Percentiles rank a stretch among this genome's conserved stretches.
phyloP scores from a whole-genome alignment of 495 filamentous ascomycete species.

The Penicillium manginii region DNA sequence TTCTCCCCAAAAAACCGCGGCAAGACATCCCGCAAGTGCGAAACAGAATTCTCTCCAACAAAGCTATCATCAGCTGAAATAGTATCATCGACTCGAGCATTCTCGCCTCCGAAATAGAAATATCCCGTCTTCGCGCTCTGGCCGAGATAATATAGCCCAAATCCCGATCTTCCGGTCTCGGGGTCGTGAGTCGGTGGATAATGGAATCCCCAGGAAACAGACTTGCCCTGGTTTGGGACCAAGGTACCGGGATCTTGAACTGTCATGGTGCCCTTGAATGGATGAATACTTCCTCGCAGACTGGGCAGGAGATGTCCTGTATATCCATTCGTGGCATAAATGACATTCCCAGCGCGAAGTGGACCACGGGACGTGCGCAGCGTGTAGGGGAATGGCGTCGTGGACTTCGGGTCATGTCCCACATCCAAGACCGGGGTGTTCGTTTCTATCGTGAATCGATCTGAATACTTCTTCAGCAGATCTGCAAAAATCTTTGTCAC shows the following conservation, averaged over 20 bases:
- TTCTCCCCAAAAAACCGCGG: conserved; percentile 48
- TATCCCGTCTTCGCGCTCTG: conserved; percentile 59
- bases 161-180: conserved; percentile 44
- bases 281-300: conserved; percentile 73
- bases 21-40: conserved; percentile 31
- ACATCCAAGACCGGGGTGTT: conserved; percentile 63
- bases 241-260: conserved; percentile 59
- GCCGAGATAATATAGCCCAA: conserved; percentile 76
- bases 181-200: conserved; percentile 28
- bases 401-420: conserved; percentile 17
- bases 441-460: conserved; percentile 75
- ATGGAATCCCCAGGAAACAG: conserved; percentile 41
- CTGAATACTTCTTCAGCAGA: conserved; percentile 47
- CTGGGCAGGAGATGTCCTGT: conserved; percentile 72
- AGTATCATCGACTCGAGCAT: conserved; percentile 66
- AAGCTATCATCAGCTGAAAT: conserved; percentile 58
- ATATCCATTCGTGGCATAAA: conserved; percentile 81
- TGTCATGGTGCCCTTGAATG: conserved; percentile 74
- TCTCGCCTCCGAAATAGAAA: conserved; percentile 55
- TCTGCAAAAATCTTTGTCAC: conserved; percentile 66
- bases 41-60: conserved; percentile 34
- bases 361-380: conserved; percentile 67
- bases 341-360: conserved; percentile 58
- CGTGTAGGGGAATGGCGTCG: conserved; percentile 25
- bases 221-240: conserved; percentile 28